Evolutionary conservation across 257 asterid genomes (phyloP).

Genomic region (Nyctanthes arbortristis): DNA sequence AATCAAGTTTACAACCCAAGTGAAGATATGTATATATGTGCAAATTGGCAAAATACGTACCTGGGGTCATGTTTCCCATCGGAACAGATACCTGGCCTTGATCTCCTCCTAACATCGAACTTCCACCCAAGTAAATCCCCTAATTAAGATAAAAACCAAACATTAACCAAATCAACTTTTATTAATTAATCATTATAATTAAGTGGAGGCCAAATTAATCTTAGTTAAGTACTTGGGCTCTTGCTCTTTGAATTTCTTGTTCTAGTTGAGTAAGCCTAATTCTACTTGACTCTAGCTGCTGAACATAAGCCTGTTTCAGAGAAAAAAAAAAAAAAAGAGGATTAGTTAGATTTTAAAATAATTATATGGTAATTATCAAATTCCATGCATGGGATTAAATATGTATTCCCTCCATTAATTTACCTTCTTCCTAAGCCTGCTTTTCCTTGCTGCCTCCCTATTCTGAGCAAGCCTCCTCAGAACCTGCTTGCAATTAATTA

Average conservation of each 20-base stretch:
- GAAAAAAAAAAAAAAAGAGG: too few relatives aligned
- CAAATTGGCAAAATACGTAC: too few relatives aligned
- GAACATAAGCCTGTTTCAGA: conserved; percentile 79
- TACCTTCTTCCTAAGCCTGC: conserved; percentile 89
- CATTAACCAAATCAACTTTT: background rate
- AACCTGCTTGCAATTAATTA: conserved; percentile 40
- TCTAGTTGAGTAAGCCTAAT: conserved; percentile 78
- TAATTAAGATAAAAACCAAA: conserved; percentile 26
- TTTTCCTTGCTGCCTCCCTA: conserved; percentile 96
- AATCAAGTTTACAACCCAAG: too few relatives aligned
- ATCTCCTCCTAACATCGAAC: conserved; percentile 56
- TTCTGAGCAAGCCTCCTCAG: conserved; percentile 94
- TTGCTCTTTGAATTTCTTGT: conserved; percentile 71
- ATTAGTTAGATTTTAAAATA: background rate
- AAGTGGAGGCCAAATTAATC: background rate
- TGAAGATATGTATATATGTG: too few relatives aligned
- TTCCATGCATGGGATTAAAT: too few relatives aligned
- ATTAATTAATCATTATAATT: background rate
- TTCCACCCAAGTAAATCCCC: conserved; percentile 73
- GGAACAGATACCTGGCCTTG: conserved; percentile 45
- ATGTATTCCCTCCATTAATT: background rate
- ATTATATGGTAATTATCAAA: too few relatives aligned
- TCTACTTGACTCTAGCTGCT: conserved; percentile 86
- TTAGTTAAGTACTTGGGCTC: conserved; percentile 63
- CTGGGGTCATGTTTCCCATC: conserved; percentile 50